phyloP scores from a whole-genome alignment of 139 green algal species.

The Diplosphaera chodatii region DNA sequence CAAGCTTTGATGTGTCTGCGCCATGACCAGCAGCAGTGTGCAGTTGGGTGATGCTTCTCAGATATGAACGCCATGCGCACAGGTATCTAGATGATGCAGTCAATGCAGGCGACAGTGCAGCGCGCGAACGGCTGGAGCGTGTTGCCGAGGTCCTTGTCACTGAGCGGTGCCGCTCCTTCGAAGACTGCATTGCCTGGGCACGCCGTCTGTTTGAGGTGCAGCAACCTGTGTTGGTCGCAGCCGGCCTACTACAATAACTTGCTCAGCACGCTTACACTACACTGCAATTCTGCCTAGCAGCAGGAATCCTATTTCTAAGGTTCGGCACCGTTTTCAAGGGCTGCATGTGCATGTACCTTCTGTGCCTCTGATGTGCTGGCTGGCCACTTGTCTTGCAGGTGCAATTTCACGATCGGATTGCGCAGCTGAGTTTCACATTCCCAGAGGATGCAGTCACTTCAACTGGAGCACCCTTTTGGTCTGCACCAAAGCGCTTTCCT shows the following conservation, averaged over 20 bases:
- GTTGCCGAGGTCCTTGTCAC: constrained; percentile 76
- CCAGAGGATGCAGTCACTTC: constrained; percentile 89
- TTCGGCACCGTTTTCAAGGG: no score
- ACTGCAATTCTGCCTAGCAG: no score
- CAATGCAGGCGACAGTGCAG: constrained; percentile 54
- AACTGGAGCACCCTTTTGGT: constrained; percentile 92
- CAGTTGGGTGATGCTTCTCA: no score
- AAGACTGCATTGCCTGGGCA: constrained; percentile 86
- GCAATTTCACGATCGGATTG: constrained; percentile 84
- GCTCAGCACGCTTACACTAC: no score
- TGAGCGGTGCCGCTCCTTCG: constrained; percentile 58
- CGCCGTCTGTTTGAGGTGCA: constrained; percentile 67
- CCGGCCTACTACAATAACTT: no score
- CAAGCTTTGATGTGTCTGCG: no score
- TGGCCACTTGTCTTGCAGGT: constrained; percentile 21
- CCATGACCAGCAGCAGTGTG: no score
- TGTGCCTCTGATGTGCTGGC: not conserved
- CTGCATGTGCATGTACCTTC: no score
- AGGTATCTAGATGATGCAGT: not conserved
- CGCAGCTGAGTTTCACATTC: constrained; percentile 93
- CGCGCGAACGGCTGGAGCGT: constrained; percentile 78
- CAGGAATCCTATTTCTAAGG: no score
- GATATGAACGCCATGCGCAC: no score
- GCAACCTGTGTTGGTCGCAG: no score
- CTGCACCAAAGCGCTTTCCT: constrained; percentile 95